Evolutionary conservation across 805 yeast species (phyloP).

Genomic region (Candida rishiriensis): DNA sequence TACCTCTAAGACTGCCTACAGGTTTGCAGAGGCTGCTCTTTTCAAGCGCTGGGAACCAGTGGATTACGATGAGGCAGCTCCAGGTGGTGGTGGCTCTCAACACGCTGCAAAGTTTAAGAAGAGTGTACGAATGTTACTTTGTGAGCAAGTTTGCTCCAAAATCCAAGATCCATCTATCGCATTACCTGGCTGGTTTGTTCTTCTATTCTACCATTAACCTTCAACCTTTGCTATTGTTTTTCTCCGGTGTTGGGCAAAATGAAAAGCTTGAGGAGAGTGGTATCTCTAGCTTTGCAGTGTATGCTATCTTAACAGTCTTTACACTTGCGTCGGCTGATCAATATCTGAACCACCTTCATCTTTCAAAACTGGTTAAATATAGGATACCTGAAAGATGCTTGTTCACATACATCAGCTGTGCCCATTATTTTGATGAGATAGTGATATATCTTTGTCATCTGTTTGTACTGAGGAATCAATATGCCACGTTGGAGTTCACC

Average conservation of each 20-base stretch:
- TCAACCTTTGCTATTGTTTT: slow-evolving; percentile 24
- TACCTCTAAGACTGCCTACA: too few relatives aligned
- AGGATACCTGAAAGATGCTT: slow-evolving; percentile 48
- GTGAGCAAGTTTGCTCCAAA: slow-evolving; percentile 42
- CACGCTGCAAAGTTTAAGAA: slow-evolving; percentile 49
- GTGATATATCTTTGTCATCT: slow-evolving; percentile 41
- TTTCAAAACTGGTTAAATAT: slow-evolving; percentile 51
- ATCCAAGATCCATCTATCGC: slow-evolving; percentile 60
- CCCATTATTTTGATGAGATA: slow-evolving; percentile 70
- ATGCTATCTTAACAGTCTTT: slow-evolving; percentile 19
- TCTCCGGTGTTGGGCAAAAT: slow-evolving; percentile 2
- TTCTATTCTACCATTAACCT: slow-evolving; percentile 50
- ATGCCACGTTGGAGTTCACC: slow-evolving; percentile 23
- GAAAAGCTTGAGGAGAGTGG: neutral
- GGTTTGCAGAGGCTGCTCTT: too few relatives aligned
- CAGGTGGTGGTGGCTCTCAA: slow-evolving; percentile 15
- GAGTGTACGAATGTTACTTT: slow-evolving; percentile 49
- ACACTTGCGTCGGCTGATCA: slow-evolving; percentile 41
- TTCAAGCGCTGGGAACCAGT: too few relatives aligned
- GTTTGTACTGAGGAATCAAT: slow-evolving; percentile 12
- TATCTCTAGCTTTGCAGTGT: neutral
- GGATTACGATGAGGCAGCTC: slow-evolving; percentile 5
- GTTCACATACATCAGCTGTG: slow-evolving; percentile 49
- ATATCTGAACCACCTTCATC: slow-evolving; percentile 42
- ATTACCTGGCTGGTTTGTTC: slow-evolving; percentile 59